Conservation (phyloP, 208 protist species). For the Phytomonas sp. region DNA sequence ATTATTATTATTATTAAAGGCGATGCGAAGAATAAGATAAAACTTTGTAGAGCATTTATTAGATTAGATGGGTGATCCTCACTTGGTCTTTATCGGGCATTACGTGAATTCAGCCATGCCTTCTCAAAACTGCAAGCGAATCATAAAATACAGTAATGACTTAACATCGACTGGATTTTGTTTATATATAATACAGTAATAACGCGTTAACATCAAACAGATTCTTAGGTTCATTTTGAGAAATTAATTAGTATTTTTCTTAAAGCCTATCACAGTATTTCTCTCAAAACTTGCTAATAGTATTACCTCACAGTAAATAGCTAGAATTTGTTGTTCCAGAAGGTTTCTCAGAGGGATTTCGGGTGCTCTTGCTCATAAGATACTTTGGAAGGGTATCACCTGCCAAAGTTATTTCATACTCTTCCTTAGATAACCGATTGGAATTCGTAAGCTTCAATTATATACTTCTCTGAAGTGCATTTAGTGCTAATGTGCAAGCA, state of each 20-base stretch:
- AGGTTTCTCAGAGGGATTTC: neutral
- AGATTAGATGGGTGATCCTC: neutral
- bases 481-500: neutral
- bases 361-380: neutral
- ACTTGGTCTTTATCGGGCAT: neutral
- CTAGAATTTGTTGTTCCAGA: neutral
- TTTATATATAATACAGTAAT: neutral
- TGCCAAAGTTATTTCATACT: neutral
- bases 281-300: neutral
- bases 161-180: neutral
- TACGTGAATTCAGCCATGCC: neutral
- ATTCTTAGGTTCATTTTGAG: neutral
- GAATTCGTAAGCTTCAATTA: neutral
- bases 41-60: neutral
- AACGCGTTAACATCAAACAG: neutral
- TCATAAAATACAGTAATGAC: neutral
- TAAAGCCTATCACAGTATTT: neutral
- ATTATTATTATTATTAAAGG: neutral
- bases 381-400: neutral
- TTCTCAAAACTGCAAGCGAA: neutral
- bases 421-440: neutral
- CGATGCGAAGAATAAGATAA: neutral
- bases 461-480: neutral
- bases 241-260: neutral
- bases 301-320: neutral